Percentiles rank a stretch among this genome's conserved stretches.
Conservation (phyloP, 306 rosid genomes). For the Cucumis cinereus region DNA sequence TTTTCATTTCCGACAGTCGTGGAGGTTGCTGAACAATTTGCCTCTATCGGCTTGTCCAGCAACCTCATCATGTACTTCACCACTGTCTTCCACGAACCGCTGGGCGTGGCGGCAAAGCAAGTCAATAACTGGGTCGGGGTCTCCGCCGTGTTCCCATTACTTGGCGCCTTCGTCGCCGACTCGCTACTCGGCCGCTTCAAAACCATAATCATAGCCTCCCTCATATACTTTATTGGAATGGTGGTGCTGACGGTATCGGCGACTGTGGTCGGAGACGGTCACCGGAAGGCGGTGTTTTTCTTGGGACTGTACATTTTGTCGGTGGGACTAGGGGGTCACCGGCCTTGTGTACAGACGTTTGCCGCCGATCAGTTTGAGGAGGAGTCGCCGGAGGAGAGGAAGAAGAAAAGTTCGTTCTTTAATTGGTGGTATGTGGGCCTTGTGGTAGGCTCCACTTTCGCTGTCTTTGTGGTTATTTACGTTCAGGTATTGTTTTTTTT, state of each 20-base stretch:
- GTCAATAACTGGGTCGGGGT: slow-evolving; percentile 44
- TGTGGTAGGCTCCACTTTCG: slow-evolving; percentile 35
- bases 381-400: slow-evolving; percentile 34
- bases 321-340: slow-evolving; percentile 66
- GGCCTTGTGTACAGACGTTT: slow-evolving; percentile 68
- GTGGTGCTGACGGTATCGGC: slow-evolving; percentile 39
- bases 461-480: slow-evolving; percentile 33
- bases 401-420: slow-evolving; percentile 49
- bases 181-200: slow-evolving; percentile 41
- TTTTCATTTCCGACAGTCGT: slow-evolving; percentile 21
- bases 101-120: slow-evolving; percentile 21
- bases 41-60: slow-evolving; percentile 23
- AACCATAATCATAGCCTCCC: slow-evolving; percentile 23
- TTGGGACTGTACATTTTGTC: slow-evolving; percentile 40
- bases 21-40: slow-evolving; percentile 42
- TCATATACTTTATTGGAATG: slow-evolving; percentile 22
- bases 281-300: slow-evolving; percentile 23
- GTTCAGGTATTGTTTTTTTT: slow-evolving; percentile 37
- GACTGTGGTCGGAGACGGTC: slow-evolving; percentile 12
- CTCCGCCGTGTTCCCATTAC: slow-evolving; percentile 27
- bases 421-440: slow-evolving; percentile 72
- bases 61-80: slow-evolving; percentile 34
- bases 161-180: slow-evolving; percentile 40
- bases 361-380: slow-evolving; percentile 84
- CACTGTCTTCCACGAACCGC: slow-evolving; percentile 14